Percentiles rank a stretch among this genome's conserved stretches.
These are phyloP conservation scores for Ustilago crameri DNA, from an alignment of 1,284 basidiomycete genomes.

Conservation along the genomic window DNA sequence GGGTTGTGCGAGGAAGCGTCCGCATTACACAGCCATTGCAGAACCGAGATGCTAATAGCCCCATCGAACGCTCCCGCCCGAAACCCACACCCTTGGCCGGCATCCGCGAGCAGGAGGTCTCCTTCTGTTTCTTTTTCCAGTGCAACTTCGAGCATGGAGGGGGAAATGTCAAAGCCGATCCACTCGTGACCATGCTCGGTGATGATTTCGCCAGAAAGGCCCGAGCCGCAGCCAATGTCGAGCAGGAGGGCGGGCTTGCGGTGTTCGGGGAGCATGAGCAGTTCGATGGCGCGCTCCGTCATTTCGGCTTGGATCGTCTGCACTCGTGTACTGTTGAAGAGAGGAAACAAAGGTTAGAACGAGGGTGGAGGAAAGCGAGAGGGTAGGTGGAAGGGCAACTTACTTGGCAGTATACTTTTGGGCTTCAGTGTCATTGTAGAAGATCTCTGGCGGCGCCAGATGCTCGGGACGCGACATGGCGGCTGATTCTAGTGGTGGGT, in stretches of 20 bases:
- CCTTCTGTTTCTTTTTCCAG: slow-evolving; percentile 66
- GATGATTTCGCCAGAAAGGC: slow-evolving; percentile 94
- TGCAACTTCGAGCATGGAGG: slow-evolving; percentile 79
- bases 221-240: slow-evolving; percentile 98
- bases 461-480: slow-evolving; percentile 94
- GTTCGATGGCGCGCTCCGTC: slow-evolving; percentile 93
- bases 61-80: slow-evolving; percentile 96
- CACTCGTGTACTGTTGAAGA: slow-evolving; percentile 77
- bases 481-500: background rate
- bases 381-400: background rate
- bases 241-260: slow-evolving; percentile 74
- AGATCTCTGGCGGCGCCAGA: slow-evolving; percentile 95
- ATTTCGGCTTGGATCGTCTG: slow-evolving; percentile 97
- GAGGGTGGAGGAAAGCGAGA: background rate
- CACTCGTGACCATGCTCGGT: slow-evolving; percentile 93
- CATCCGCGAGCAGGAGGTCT: slow-evolving; percentile 69
- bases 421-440: slow-evolving; percentile 95
- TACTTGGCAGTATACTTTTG: slow-evolving; percentile 85
- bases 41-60: slow-evolving; percentile 95
- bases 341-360: too few relatives aligned
- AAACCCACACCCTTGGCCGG: slow-evolving; percentile 75
- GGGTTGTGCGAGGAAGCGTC: slow-evolving; percentile 93
- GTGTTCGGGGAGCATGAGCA: slow-evolving; percentile 79
- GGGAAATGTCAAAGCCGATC: slow-evolving; percentile 94
- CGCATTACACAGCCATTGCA: slow-evolving; percentile 98